Evolutionary conservation across 176 grass and related monocot species (phyloP).

Genomic region (Themeda triandra): DNA sequence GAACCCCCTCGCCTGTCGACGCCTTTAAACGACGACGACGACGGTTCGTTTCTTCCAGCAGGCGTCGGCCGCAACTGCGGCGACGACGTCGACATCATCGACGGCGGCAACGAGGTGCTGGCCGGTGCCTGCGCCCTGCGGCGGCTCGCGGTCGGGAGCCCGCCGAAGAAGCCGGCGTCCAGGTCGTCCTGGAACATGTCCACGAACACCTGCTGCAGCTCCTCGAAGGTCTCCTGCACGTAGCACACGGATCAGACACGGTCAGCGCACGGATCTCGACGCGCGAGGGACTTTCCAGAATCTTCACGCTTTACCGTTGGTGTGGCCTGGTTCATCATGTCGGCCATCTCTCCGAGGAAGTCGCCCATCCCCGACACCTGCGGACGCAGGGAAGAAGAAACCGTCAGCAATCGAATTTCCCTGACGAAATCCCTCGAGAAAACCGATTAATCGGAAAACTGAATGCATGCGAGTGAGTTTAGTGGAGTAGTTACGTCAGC

Average conservation of each 20-base stretch:
- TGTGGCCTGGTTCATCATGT: conserved; percentile 80
- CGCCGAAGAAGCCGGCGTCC: not conserved
- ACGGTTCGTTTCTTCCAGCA: not conserved
- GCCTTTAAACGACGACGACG: not conserved
- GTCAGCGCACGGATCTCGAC: not conserved
- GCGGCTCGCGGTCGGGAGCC: not conserved
- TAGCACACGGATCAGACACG: not conserved
- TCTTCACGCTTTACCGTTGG: conserved; percentile 30
- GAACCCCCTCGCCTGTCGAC: not conserved
- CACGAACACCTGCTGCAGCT: conserved; percentile 75
- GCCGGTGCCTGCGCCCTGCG: not conserved
- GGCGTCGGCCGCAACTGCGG: not conserved
- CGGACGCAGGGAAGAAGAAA: not conserved
- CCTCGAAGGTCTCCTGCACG: conserved; percentile 58
- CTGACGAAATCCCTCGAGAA: not conserved
- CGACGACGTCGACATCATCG: too few relatives aligned
- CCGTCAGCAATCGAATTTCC: not conserved
- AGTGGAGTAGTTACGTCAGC: conserved; percentile 10
- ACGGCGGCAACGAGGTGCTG: not conserved
- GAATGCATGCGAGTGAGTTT: not conserved
- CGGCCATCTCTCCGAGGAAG: conserved; percentile 70
- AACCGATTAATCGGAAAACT: not conserved
- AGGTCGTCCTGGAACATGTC: conserved; percentile 76
- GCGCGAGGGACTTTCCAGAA: not conserved
- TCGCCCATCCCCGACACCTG: conserved; percentile 51